Evolutionary conservation across 768 basidiomycete species (phyloP).

Genomic region (Kwoniella botswanensis): DNA sequence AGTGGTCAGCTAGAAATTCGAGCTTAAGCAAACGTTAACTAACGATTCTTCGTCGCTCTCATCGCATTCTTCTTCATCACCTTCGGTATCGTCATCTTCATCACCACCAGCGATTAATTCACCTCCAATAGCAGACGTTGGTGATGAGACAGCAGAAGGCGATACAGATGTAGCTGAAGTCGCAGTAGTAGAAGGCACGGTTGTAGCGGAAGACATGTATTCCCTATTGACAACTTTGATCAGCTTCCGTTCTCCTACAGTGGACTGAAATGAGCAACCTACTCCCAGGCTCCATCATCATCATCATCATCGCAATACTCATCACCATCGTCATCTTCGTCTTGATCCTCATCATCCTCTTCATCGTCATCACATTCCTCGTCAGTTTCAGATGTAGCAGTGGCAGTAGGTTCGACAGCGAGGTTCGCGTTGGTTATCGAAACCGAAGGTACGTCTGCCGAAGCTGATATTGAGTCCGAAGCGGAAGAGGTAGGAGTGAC

Average conservation of each 20-base stretch:
- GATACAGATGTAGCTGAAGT: not conserved
- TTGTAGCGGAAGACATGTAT: not conserved
- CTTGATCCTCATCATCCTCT: constrained; percentile 11
- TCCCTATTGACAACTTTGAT: not conserved
- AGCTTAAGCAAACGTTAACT: not conserved
- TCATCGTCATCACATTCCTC: constrained; percentile 20
- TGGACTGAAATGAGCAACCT: constrained; percentile 2
- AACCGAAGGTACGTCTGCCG: not conserved
- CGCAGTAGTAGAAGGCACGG: constrained; percentile 3
- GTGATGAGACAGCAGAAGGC: not conserved
- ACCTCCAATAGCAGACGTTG: constrained; percentile 11
- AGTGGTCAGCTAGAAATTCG: not conserved
- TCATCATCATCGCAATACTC: constrained; percentile 21
- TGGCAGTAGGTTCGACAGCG: constrained; percentile 2
- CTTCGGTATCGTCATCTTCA: not conserved
- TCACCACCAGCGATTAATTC: constrained; percentile 3
- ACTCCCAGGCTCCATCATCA: constrained; percentile 8
- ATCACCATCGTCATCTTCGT: constrained; percentile 3
- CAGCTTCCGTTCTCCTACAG: not conserved
- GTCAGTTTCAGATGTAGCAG: constrained; percentile 1
- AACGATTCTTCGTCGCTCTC: not conserved
- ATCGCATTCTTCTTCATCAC: constrained; percentile 14
- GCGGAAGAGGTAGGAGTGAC: constrained; percentile 6
- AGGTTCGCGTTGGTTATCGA: constrained; percentile 15
- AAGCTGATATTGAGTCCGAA: constrained; percentile 1